phyloP scores from a whole-genome alignment of 2,329 filamentous ascomycete species.

The Neonectria neomacrospora region DNA sequence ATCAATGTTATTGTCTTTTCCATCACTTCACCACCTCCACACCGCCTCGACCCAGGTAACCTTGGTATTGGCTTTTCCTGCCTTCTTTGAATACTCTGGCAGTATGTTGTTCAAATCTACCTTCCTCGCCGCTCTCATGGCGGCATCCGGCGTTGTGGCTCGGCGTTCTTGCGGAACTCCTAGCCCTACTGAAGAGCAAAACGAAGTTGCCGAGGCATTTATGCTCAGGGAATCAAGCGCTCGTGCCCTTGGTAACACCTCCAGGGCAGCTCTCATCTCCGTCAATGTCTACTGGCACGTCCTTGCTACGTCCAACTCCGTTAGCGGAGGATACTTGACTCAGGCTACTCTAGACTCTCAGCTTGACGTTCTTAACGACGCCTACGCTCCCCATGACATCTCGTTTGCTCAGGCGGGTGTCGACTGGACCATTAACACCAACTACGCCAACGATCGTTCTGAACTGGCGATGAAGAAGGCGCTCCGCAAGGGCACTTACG shows the following conservation, averaged over 20 bases:
- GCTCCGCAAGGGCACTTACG: constrained; percentile 59
- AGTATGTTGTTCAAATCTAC: constrained; percentile 18
- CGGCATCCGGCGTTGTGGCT: constrained; percentile 11
- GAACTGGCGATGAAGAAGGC: constrained; percentile 57
- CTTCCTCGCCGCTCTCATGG: constrained; percentile 13
- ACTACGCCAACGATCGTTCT: constrained; percentile 56
- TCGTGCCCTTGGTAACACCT: constrained; percentile 1
- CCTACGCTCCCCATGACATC: constrained; percentile 57
- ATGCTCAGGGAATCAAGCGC: constrained; percentile 13
- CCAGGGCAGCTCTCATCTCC: constrained; percentile 21
- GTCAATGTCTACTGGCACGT: constrained; percentile 43
- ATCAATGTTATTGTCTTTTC: not conserved
- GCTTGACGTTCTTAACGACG: constrained; percentile 57
- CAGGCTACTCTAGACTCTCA: constrained; percentile 46
- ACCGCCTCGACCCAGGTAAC: not conserved
- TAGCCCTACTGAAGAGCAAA: constrained; percentile 13
- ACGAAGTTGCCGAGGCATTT: constrained; percentile 13
- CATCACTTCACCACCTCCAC: not conserved
- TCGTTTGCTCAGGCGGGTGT: constrained; percentile 57
- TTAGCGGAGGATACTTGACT: constrained; percentile 34
- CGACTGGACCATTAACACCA: constrained; percentile 58
- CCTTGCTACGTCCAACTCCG: constrained; percentile 35
- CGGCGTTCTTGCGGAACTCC: constrained; percentile 19
- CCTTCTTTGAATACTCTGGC: not conserved
- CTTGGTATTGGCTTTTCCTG: not conserved